Evolutionary conservation across 345 rosid species (phyloP).

Genomic region (Brassica nigra): DNA sequence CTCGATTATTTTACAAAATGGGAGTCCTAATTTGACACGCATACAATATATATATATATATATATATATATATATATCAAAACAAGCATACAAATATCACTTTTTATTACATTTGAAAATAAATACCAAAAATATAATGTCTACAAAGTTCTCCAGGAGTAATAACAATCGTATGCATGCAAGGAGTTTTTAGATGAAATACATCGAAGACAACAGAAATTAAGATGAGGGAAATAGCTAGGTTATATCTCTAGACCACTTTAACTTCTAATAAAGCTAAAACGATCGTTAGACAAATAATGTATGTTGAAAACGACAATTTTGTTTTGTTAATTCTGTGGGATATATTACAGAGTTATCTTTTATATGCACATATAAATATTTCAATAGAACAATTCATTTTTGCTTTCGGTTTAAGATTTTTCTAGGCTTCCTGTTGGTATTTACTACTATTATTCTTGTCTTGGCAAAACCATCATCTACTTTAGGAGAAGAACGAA

Average conservation of each 20-base stretch:
- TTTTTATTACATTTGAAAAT: not conserved
- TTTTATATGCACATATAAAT: not conserved
- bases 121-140: not conserved
- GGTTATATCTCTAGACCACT: not conserved
- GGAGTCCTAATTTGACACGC: not conserved
- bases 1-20: not conserved
- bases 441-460: slow-evolving; percentile 33
- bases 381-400: not conserved
- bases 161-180: not conserved
- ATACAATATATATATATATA: not conserved
- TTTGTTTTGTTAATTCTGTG: not conserved
- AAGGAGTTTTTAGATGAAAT: not conserved
- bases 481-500: slow-evolving; percentile 39
- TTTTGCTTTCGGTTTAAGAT: slow-evolving; percentile 24
- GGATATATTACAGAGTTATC: not conserved
- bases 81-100: not conserved
- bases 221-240: not conserved
- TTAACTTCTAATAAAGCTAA: not conserved
- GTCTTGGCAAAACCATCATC: slow-evolving; percentile 38
- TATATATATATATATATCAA: not conserved
- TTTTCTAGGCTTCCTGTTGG: not conserved
- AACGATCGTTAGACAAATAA: slow-evolving; percentile 8
- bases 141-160: not conserved
- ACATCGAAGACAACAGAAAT: not conserved
- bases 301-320: not conserved